Conservation (phyloP, 1,139 yeast species). For the Pichia sp. region DNA sequence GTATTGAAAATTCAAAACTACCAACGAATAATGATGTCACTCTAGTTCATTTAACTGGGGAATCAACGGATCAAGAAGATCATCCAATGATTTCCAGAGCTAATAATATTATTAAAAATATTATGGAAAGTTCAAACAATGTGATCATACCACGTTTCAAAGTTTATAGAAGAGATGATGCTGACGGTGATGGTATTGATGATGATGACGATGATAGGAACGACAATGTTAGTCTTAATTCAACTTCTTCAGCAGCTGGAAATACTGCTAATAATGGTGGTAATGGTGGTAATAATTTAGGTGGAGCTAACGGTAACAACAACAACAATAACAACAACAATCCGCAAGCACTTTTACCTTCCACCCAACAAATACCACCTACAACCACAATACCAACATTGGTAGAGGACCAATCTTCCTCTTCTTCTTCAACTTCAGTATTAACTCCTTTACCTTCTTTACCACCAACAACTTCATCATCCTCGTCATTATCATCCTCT, state of each 20-base stretch:
- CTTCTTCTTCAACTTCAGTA: not conserved
- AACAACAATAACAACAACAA: no score
- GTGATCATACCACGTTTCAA: slow-evolving; percentile 25
- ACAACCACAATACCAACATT: no score
- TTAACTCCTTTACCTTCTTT: not conserved
- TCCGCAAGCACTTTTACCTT: no score
- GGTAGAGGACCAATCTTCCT: not conserved
- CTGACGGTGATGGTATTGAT: no score
- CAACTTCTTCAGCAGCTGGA: not conserved
- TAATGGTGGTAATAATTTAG: no score
- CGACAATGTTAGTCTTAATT: not conserved
- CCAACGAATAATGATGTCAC: not conserved
- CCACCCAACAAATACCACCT: no score
- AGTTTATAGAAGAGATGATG: slow-evolving; percentile 19
- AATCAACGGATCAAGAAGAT: no score
- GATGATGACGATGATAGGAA: slow-evolving; percentile 7
- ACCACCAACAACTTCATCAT: slow-evolving; percentile 1
- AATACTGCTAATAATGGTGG: not conserved
- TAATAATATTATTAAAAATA: slow-evolving; percentile 19
- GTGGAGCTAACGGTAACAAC: no score
- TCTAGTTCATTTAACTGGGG: no score
- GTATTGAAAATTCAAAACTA: not conserved
- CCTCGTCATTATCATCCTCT: not conserved
- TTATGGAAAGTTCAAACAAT: slow-evolving; percentile 20
- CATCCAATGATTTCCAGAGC: slow-evolving; percentile 12